Conservation (phyloP, 73 alveolate species). For the Tetrahymena borealis region DNA sequence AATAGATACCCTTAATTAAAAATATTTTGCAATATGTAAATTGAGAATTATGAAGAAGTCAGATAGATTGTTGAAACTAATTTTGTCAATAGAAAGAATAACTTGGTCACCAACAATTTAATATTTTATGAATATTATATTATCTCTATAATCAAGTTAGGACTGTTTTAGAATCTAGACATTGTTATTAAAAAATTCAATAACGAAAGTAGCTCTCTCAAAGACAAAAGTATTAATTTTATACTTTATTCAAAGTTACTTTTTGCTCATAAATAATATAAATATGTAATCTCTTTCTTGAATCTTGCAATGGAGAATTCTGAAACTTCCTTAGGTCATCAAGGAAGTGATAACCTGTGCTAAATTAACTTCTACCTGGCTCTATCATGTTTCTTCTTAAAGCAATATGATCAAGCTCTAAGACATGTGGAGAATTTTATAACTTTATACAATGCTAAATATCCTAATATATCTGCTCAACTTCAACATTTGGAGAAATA, state of each 20-base stretch:
- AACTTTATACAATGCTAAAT: neutral
- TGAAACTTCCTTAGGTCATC: neutral
- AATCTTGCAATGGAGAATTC: neutral
- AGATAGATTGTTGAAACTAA: neutral
- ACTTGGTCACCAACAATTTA: neutral
- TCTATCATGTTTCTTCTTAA: neutral
- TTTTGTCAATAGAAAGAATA: neutral
- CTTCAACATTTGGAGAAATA: neutral
- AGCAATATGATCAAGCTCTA: neutral
- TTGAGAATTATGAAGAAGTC: neutral
- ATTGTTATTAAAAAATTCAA: neutral
- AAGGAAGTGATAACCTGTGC: neutral
- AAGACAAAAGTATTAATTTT: neutral
- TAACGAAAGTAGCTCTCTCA: neutral
- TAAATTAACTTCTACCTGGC: neutral
- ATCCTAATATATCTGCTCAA: neutral
- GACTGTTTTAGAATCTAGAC: neutral
- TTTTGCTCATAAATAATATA: neutral
- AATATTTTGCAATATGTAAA: neutral
- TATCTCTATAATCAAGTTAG: neutral
- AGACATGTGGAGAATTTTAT: neutral
- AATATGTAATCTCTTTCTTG: neutral
- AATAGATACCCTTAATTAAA: neutral
- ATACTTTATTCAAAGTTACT: neutral
- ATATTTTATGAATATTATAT: neutral